These are phyloP conservation scores for Aspergillus vadensis DNA, from an alignment of 2,329 filamentous ascomycete genomes.

Conservation along the genomic window DNA sequence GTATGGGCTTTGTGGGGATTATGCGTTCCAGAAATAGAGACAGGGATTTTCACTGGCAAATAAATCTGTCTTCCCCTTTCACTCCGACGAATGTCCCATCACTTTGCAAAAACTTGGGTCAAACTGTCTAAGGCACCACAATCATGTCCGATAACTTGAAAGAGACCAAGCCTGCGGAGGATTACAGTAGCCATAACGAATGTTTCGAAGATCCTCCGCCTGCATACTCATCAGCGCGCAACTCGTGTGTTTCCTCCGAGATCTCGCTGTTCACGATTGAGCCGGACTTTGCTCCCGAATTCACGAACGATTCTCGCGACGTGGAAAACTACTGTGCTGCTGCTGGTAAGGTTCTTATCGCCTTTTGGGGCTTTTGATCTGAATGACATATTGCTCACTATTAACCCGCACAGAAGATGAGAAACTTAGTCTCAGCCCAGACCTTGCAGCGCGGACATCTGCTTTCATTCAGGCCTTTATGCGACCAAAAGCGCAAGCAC, in stretches of 20 bases:
- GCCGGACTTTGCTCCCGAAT: neutral
- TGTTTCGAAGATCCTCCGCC: neutral
- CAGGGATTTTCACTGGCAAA: too few species aligned
- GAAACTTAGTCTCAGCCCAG: neutral
- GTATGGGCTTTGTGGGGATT: too few species aligned
- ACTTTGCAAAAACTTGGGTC: too few species aligned
- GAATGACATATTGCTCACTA: too few species aligned
- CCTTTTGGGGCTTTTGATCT: neutral
- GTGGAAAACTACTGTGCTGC: neutral
- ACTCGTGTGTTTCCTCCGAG: slow-evolving; percentile 1
- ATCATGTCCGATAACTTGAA: too few species aligned
- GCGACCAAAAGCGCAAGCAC: neutral
- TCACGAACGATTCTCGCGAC: neutral
- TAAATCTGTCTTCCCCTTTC: too few species aligned
- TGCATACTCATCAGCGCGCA: neutral
- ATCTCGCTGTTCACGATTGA: neutral
- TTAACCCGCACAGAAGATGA: neutral
- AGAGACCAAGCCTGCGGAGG: too few species aligned
- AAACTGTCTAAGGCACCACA: too few species aligned
- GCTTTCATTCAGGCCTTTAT: slow-evolving; percentile 3
- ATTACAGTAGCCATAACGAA: neutral
- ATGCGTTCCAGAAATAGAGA: too few species aligned
- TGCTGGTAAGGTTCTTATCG: neutral
- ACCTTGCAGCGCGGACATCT: neutral
- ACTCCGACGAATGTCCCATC: too few species aligned